These are phyloP conservation scores for Tetrapyrgos nigripes DNA, from an alignment of 1,284 basidiomycete genomes.

Conservation along the genomic window DNA sequence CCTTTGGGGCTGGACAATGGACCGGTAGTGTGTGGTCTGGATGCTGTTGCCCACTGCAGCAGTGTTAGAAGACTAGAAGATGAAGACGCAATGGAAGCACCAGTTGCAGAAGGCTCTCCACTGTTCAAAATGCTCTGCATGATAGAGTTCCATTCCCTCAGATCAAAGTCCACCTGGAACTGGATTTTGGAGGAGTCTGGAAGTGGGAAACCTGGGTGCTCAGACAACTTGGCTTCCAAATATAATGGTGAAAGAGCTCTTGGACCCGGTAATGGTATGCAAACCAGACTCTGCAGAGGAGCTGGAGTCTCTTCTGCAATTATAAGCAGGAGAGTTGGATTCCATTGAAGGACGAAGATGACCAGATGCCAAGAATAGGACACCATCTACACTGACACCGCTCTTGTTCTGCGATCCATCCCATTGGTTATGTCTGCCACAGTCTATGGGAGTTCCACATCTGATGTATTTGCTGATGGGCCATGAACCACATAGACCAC, in stretches of 20 bases:
- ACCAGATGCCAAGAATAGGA: constrained; percentile 41
- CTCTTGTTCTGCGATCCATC: constrained; percentile 37
- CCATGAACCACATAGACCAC: constrained; percentile 42
- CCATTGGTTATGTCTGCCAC: constrained; percentile 49
- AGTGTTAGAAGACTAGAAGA: background rate
- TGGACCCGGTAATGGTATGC: background rate
- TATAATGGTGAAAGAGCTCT: constrained; percentile 12
- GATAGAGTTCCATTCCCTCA: constrained; percentile 48
- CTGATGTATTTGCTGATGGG: constrained; percentile 49
- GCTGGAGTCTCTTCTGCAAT: constrained; percentile 42
- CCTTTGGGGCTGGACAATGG: constrained; percentile 7
- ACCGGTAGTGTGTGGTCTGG: constrained; percentile 16
- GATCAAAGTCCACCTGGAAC: constrained; percentile 36
- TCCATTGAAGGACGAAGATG: constrained; percentile 46
- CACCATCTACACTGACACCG: constrained; percentile 45
- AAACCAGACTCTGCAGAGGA: constrained; percentile 19
- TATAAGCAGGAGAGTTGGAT: constrained; percentile 36
- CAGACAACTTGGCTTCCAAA: constrained; percentile 9
- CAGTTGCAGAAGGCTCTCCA: constrained; percentile 15
- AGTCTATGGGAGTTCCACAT: constrained; percentile 54
- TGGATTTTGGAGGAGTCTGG: constrained; percentile 34
- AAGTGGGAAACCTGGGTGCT: constrained; percentile 14
- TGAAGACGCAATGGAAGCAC: constrained; percentile 15
- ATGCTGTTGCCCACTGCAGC: constrained; percentile 6
- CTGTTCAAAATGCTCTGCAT: constrained; percentile 46